Percentiles rank a stretch among this genome's conserved stretches.
phyloP scores from a whole-genome alignment of 257 asterid species.

The Dorcoceras hygrometricum region DNA sequence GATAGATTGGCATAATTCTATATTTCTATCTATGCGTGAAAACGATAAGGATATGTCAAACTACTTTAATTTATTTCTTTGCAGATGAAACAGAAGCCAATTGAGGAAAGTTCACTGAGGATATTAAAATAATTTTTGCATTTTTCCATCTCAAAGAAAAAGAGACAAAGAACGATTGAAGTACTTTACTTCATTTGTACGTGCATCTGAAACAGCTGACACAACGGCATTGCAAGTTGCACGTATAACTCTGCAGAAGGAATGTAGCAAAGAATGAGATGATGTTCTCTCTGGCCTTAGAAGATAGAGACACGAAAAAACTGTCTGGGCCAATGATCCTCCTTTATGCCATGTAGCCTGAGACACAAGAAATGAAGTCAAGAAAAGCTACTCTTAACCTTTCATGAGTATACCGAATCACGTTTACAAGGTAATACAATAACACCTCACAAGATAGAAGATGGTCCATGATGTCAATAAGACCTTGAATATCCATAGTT shows the following conservation, averaged over 20 bases:
- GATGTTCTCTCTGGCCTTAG: conserved; percentile 90
- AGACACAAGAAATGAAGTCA: conserved; percentile 25
- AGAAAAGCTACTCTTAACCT: conserved; percentile 14
- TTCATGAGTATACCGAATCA: conserved; percentile 10
- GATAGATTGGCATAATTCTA: not conserved
- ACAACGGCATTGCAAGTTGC: conserved; percentile 84
- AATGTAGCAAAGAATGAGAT: conserved; percentile 80
- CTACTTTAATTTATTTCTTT: too few species aligned
- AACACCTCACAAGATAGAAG: conserved; percentile 93
- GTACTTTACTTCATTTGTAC: conserved; percentile 95
- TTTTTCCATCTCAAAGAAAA: conserved; percentile 6
- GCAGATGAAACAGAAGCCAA: not conserved
- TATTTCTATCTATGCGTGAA: not conserved
- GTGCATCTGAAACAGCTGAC: conserved; percentile 81
- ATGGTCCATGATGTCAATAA: conserved; percentile 93
- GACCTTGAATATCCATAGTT: conserved; percentile 58
- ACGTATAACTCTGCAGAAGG: conserved; percentile 76
- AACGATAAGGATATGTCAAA: too few species aligned
- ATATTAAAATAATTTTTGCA: not conserved
- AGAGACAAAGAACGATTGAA: conserved; percentile 38
- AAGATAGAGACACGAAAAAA: conserved; percentile 88
- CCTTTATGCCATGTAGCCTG: conserved; percentile 99
- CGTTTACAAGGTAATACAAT: conserved; percentile 17
- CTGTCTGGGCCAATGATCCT: conserved; percentile 91
- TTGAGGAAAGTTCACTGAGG: not conserved